Evolutionary conservation across 2,329 filamentous ascomycete species (phyloP).

Genomic region (Trichoderma atrobrunneum): DNA sequence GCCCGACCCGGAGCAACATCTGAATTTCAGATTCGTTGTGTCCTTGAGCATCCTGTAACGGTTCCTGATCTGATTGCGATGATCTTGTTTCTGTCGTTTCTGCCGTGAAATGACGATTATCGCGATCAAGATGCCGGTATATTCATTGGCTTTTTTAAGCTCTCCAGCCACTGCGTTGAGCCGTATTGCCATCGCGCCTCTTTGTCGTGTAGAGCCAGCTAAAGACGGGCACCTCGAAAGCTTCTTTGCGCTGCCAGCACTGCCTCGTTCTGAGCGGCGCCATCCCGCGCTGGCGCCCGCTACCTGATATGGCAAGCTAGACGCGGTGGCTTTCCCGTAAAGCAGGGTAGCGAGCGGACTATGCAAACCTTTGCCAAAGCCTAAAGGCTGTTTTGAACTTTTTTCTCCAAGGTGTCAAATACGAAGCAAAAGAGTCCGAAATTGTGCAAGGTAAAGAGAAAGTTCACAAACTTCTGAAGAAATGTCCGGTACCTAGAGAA

Average conservation of each 20-base stretch:
- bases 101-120: background rate
- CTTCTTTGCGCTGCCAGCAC: background rate
- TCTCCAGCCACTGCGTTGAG: background rate
- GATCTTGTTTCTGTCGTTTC: background rate
- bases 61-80: background rate
- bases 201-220: background rate
- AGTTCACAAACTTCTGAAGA: background rate
- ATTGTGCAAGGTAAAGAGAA: background rate
- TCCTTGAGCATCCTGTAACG: background rate
- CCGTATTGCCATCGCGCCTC: background rate
- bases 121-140: background rate
- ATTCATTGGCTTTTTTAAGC: background rate
- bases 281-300: background rate
- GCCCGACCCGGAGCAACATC: conserved; percentile 12
- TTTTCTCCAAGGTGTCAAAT: background rate
- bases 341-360: background rate
- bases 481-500: background rate
- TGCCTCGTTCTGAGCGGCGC: conserved; percentile 4
- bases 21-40: background rate
- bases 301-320: background rate
- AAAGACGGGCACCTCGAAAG: background rate
- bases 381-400: background rate
- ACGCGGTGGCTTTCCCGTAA: background rate
- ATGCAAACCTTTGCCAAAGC: background rate
- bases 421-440: background rate